phyloP scores from a whole-genome alignment of 1,284 basidiomycete genomes.

The Ceratobasidium sp. region DNA sequence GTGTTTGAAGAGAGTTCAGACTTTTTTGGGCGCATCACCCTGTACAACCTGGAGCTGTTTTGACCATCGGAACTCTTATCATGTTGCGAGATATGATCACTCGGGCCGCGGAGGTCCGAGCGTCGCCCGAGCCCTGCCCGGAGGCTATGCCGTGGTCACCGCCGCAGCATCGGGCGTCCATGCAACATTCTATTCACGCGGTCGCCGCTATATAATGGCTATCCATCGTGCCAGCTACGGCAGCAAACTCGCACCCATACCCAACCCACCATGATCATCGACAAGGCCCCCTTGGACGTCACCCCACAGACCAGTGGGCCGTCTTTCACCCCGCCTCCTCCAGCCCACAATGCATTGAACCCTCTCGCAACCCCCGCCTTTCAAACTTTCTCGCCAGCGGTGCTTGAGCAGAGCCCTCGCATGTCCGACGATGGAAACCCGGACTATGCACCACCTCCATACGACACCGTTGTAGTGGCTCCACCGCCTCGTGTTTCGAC shows the following conservation, averaged over 20 bases:
- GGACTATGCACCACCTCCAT: slow-evolving; percentile 12
- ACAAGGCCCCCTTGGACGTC: neutral
- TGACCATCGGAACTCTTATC: neutral
- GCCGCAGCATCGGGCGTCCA: slow-evolving; percentile 19
- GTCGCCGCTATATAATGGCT: slow-evolving; percentile 1
- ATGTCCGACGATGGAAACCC: neutral
- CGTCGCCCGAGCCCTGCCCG: neutral
- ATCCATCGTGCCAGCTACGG: neutral
- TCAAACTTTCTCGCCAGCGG: neutral
- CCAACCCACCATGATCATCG: slow-evolving; percentile 21
- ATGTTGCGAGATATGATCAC: neutral
- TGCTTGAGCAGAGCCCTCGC: neutral
- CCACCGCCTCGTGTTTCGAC: neutral
- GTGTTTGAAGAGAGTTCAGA: slow-evolving; percentile 80
- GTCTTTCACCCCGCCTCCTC: neutral
- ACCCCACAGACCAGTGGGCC: neutral
- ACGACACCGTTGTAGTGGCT: neutral
- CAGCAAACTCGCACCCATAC: neutral
- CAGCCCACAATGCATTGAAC: neutral
- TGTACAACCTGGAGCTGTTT: slow-evolving; percentile 70
- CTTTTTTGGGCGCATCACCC: slow-evolving; percentile 77
- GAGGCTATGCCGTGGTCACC: slow-evolving; percentile 25
- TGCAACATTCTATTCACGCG: neutral
- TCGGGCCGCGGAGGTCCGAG: neutral
- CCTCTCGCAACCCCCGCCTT: neutral